A percentile compares a stretch with the other conserved stretches of the same genome.
Conservation (phyloP, 2,329 filamentous ascomycete genomes). For the Scolecobasidium constrictum region DNA sequence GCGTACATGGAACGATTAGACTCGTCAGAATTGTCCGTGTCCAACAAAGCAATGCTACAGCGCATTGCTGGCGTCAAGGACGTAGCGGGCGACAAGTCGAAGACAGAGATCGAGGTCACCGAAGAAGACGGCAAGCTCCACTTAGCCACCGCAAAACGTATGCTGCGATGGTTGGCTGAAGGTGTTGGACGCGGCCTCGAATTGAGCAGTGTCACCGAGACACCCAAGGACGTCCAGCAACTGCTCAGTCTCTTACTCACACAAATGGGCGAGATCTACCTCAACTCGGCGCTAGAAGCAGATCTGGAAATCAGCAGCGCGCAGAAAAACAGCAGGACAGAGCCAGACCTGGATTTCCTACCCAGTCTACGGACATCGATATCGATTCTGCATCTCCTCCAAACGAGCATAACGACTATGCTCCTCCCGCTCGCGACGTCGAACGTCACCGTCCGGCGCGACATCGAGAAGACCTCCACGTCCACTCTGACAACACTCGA, state of each 20-base stretch:
- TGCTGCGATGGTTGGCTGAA: conserved; percentile 96
- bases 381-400: conserved; percentile 84
- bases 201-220: conserved; percentile 77
- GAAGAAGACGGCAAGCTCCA: conserved; percentile 82
- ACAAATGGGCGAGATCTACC: conserved; percentile 76
- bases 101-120: conserved; percentile 79
- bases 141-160: conserved; percentile 83
- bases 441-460: conserved; percentile 80
- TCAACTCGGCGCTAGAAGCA: conserved; percentile 54
- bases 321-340: conserved; percentile 70
- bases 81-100: conserved; percentile 47
- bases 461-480: conserved; percentile 76
- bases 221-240: conserved; percentile 83
- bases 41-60: conserved; percentile 83
- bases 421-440: conserved; percentile 80
- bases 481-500: conserved; percentile 67
- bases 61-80: conserved; percentile 74
- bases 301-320: conserved; percentile 57
- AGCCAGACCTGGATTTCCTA: conserved; percentile 81
- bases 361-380: conserved; percentile 69
- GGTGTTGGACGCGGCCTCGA: conserved; percentile 85
- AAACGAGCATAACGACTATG: conserved; percentile 81
- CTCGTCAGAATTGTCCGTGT: conserved; percentile 75
- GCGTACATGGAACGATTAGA: conserved; percentile 84
- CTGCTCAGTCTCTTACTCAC: conserved; percentile 73